Evolutionary conservation across 2,329 filamentous ascomycete genomes (phyloP).

Genomic region (Bipolaris bicolor): DNA sequence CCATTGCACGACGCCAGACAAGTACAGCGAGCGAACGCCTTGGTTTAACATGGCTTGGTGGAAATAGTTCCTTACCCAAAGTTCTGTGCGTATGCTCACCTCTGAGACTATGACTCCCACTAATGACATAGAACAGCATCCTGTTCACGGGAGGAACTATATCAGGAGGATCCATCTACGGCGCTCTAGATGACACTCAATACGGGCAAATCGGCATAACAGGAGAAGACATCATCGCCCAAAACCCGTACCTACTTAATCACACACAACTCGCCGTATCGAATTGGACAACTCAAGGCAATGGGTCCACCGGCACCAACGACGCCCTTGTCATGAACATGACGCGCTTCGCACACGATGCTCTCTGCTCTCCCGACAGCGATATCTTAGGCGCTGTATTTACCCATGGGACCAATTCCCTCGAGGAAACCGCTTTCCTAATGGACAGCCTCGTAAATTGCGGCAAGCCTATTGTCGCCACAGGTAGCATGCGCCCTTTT

Average conservation of each 20-base stretch:
- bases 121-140: constrained; percentile 15
- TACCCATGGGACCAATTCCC: constrained; percentile 39
- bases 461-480: constrained; percentile 35
- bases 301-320: constrained; percentile 35
- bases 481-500: constrained; percentile 35
- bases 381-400: constrained; percentile 39
- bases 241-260: constrained; percentile 36
- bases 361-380: constrained; percentile 35
- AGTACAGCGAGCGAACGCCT: constrained; percentile 32
- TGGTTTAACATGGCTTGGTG: constrained; percentile 29
- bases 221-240: constrained; percentile 35
- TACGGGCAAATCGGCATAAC: constrained; percentile 33
- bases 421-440: constrained; percentile 40
- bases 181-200: constrained; percentile 38
- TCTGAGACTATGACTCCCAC: not conserved
- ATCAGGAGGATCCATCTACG: constrained; percentile 33
- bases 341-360: constrained; percentile 37
- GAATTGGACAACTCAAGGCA: constrained; percentile 29
- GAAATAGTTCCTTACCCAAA: constrained; percentile 33
- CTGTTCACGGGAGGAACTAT: constrained; percentile 39
- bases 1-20: constrained; percentile 3
- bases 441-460: constrained; percentile 37
- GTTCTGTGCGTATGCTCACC: constrained; percentile 19
- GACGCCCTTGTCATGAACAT: constrained; percentile 42
- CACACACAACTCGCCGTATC: constrained; percentile 39